A percentile compares a stretch with the other conserved stretches of the same genome.
Evolutionary conservation across 2,329 filamentous ascomycete species (phyloP).

Genomic region (Neospermospora avenae): DNA sequence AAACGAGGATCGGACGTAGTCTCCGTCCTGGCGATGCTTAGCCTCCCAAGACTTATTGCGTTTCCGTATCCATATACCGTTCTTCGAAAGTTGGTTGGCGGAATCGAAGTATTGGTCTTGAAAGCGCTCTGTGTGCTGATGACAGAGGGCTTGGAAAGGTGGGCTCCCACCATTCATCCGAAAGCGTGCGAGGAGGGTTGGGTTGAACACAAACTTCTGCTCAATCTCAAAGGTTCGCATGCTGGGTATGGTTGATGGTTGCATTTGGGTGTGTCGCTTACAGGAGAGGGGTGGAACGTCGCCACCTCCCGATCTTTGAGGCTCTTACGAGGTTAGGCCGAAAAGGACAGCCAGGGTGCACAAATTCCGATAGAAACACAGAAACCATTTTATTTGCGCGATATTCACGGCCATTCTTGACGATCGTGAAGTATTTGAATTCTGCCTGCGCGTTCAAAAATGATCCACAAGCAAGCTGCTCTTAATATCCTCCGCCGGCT

Average conservation of each 20-base stretch:
- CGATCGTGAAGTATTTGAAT: neutral
- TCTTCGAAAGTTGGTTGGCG: neutral
- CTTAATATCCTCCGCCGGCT: neutral
- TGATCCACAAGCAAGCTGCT: neutral
- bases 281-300: neutral
- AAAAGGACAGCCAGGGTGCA: neutral
- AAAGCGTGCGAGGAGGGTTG: neutral
- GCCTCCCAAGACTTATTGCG: neutral
- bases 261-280: neutral
- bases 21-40: neutral
- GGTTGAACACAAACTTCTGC: neutral
- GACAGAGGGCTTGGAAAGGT: neutral
- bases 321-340: neutral
- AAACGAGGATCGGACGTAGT: neutral
- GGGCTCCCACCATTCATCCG: neutral
- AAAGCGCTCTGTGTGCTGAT: neutral
- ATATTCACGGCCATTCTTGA: neutral
- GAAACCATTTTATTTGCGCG: neutral
- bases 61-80: conserved; percentile 1
- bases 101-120: conserved; percentile 2
- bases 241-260: neutral
- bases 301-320: neutral
- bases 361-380: neutral
- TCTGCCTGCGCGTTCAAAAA: neutral
- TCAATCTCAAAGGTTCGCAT: neutral